Evolutionary conservation across 768 basidiomycete species (phyloP), one percentile per base, ranked within the genome.

Genomic region (Pleurotus salmoneostramineus): DNA sequence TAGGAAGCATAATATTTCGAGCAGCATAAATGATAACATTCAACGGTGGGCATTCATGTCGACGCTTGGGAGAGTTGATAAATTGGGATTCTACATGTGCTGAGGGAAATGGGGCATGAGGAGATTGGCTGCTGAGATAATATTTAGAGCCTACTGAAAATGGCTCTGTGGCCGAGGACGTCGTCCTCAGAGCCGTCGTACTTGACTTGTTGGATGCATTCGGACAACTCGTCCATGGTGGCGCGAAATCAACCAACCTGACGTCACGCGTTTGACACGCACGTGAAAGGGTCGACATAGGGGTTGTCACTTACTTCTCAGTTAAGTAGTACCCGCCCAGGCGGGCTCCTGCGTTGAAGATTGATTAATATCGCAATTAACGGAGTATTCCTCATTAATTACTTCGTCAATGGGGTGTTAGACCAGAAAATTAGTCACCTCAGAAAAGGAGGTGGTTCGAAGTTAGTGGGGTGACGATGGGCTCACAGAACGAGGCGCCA

Each of bases 1-100:
- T 58, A 31, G 72, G 70, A 52, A 49, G 59, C 8, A 74, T 49
- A 32, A 76, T 72, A 57, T 64, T 66, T 17, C 69, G 61, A 57
- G 75, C 63, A 15, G 72, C 63, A 50, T 71, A 71, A 12, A 68
- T 57, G 52, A 76, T 54, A 42, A 71, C 37, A 17, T 70, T 63
- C 14, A 76, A 59, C 5, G 75, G 66, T 10, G 66, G 69, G 12
- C 63, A 63, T 35, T 50, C 37, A 32, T 49, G 44, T 17, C 17
- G 17, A 15, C 48, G 49, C 21, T 27, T 27, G n/a, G 57, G 31
- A 3, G 36, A 40, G 10, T 43, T 55, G 36, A 40, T 17, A 31
- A 17, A 55, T n/a, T 43, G 52, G 7, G 21, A 4, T 40, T 43
- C 52, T 15, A 55, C 43, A 33, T 55, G 37, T 12, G 52, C 52